Percentiles rank a stretch among this genome's conserved stretches.
Conservation (phyloP, 176 grass and related monocot species). For the Bolboschoenus planiculmis region DNA sequence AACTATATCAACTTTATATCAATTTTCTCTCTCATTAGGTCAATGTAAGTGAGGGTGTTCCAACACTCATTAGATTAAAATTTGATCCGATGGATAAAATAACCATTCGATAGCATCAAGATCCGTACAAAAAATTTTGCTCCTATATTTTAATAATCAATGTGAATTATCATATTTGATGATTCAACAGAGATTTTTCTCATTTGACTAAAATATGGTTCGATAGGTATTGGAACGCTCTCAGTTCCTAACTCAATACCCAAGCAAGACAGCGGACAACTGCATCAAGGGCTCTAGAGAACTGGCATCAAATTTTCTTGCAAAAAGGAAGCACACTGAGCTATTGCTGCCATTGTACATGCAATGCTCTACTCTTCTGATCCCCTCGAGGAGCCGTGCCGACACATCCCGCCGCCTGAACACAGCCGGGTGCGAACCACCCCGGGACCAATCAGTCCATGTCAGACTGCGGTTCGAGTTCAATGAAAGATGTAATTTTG, state of each 20-base stretch:
- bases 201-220: too few species aligned
- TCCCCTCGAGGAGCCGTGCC: not conserved
- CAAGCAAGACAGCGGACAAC: slow-evolving; percentile 16
- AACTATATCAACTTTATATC: not conserved
- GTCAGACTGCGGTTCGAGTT: slow-evolving; percentile 32
- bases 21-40: not conserved
- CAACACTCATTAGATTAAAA: too few species aligned
- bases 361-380: slow-evolving; percentile 10
- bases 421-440: slow-evolving; percentile 21
- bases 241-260: too few species aligned
- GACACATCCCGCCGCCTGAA: slow-evolving; percentile 17
- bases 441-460: slow-evolving; percentile 25
- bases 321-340: slow-evolving; percentile 34
- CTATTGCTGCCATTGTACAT: not conserved
- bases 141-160: too few species aligned
- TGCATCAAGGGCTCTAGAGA: slow-evolving; percentile 22
- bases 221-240: too few species aligned
- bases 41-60: too few species aligned
- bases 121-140: too few species aligned
- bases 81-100: too few species aligned
- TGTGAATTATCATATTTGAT: too few species aligned
- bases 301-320: slow-evolving; percentile 31
- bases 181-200: too few species aligned
- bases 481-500: slow-evolving; percentile 9
- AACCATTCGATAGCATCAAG: too few species aligned